These are phyloP conservation scores for Yamadazyma endophytica DNA, from an alignment of 805 yeast genomes.

Conservation along the genomic window DNA sequence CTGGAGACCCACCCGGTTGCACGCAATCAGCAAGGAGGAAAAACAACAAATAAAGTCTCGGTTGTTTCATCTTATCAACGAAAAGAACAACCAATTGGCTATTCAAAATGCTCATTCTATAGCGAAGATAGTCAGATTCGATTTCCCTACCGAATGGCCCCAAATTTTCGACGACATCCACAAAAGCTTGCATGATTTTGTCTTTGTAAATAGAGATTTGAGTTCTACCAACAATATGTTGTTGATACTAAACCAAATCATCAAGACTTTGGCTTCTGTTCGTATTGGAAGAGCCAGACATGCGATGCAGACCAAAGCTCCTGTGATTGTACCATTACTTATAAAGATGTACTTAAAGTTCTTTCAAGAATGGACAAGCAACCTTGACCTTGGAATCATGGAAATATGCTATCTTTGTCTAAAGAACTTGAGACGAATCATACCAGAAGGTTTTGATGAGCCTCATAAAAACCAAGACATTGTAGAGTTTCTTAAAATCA, in stretches of 20 bases:
- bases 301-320: conserved; percentile 70
- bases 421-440: conserved; percentile 67
- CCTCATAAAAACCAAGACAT: conserved; percentile 60
- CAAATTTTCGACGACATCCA: conserved; percentile 64
- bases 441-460: conserved; percentile 72
- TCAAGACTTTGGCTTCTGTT: conserved; percentile 70
- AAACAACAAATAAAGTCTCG: conserved; percentile 58
- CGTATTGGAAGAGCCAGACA: conserved; percentile 80
- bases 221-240: conserved; percentile 59
- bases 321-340: conserved; percentile 55
- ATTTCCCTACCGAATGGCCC: conserved; percentile 89
- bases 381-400: conserved; percentile 50
- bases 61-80: conserved; percentile 57
- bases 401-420: conserved; percentile 75
- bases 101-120: conserved; percentile 84
- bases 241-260: conserved; percentile 67
- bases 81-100: conserved; percentile 68
- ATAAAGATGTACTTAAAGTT: conserved; percentile 55
- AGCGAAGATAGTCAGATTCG: conserved; percentile 73
- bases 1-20: conserved; percentile 71
- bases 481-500: conserved; percentile 53
- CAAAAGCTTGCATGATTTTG: conserved; percentile 39
- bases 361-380: conserved; percentile 60
- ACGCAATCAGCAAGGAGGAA: conserved; percentile 57
- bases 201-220: conserved; percentile 38